Conservation (phyloP, 1,284 basidiomycete species). For the Coniferiporia weirii region DNA sequence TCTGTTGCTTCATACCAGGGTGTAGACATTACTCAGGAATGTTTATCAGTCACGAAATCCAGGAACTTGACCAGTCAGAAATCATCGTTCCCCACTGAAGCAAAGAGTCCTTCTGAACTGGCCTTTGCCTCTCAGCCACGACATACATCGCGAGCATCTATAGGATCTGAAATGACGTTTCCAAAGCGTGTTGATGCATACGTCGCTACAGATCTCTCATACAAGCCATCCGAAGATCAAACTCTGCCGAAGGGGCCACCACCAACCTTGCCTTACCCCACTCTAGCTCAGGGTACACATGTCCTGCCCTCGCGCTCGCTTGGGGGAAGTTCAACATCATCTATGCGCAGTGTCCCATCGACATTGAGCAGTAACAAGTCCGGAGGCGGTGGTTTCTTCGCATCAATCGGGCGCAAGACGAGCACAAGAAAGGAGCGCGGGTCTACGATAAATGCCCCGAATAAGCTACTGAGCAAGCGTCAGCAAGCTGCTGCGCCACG, state of each 20-base stretch:
- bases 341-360: constrained; percentile 14
- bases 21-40: not conserved
- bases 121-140: constrained; percentile 42
- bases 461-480: constrained; percentile 37
- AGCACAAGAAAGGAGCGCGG: constrained; percentile 44
- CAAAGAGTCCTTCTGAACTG: constrained; percentile 20
- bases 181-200: constrained; percentile 71
- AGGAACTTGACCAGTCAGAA: constrained; percentile 1
- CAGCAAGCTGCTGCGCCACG: constrained; percentile 31
- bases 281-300: constrained; percentile 36
- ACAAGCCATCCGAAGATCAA: constrained; percentile 40
- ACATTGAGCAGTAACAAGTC: constrained; percentile 36
- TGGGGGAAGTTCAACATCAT: constrained; percentile 5
- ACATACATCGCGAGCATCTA: constrained; percentile 64
- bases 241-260: constrained; percentile 50
- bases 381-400: constrained; percentile 50
- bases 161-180: constrained; percentile 71
- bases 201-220: constrained; percentile 65
- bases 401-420: constrained; percentile 66
- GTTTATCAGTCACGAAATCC: constrained; percentile 8
- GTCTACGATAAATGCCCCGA: constrained; percentile 24
- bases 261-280: constrained; percentile 68
- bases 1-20: constrained; percentile 1
- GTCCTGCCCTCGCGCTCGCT: constrained; percentile 18
- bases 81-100: not conserved